phyloP scores from a whole-genome alignment of 1,284 basidiomycete species.

The Paramarasmius palmivorus region DNA sequence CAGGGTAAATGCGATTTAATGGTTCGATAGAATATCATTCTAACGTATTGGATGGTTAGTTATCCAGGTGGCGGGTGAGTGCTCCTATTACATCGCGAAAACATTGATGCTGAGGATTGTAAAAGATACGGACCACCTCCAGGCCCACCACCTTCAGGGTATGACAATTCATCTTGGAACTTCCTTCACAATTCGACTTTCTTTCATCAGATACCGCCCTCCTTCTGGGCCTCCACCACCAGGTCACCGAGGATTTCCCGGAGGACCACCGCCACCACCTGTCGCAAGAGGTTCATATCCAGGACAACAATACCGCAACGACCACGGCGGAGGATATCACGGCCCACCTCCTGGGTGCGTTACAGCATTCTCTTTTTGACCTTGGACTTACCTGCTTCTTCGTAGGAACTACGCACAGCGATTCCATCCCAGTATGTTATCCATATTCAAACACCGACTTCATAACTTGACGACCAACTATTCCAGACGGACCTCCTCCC shows the following conservation, averaged over 20 bases:
- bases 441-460: conserved; percentile 6
- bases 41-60: conserved; percentile 3
- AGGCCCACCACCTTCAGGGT: conserved; percentile 17
- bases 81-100: too few relatives aligned
- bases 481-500: conserved; percentile 45
- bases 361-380: conserved; percentile 9
- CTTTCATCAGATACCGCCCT: conserved; percentile 13
- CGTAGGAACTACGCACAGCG: neutral
- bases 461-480: too few relatives aligned
- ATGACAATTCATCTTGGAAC: neutral
- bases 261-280: conserved; percentile 36
- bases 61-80: too few relatives aligned
- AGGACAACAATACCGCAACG: conserved; percentile 37
- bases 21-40: neutral
- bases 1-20: conserved; percentile 1
- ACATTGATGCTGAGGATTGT: too few relatives aligned
- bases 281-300: conserved; percentile 31
- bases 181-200: neutral
- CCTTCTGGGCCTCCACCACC: conserved; percentile 22
- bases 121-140: conserved; percentile 18
- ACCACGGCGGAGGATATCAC: conserved; percentile 35
- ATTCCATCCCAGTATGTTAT: neutral
- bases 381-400: neutral
- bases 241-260: conserved; percentile 32
- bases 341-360: conserved; percentile 29